These are phyloP conservation scores for Filobasidium uniguttulatum DNA, from an alignment of 1,284 basidiomycete genomes.

Conservation along the genomic window DNA sequence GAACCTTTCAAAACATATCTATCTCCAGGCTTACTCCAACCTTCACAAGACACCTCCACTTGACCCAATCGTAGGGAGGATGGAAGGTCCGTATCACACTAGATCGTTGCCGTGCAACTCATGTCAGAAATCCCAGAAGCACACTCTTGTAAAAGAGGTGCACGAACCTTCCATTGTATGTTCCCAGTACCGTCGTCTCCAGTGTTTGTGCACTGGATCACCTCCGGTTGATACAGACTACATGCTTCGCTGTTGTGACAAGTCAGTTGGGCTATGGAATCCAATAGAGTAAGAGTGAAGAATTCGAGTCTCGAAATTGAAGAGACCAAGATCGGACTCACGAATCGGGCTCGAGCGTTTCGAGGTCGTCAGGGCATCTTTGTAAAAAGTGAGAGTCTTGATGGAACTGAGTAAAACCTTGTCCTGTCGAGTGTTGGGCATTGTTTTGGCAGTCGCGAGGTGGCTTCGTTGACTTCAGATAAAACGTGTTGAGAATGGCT, in stretches of 20 bases:
- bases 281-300: background rate
- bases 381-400: slow-evolving; percentile 64
- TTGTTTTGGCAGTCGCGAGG: no score
- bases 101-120: background rate
- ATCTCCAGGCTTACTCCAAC: slow-evolving; percentile 67
- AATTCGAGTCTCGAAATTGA: no score
- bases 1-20: slow-evolving; percentile 67
- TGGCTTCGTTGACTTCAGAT: no score
- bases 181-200: slow-evolving; percentile 56
- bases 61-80: slow-evolving; percentile 62
- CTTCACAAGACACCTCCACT: slow-evolving; percentile 76
- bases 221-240: slow-evolving; percentile 59
- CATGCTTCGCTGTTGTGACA: slow-evolving; percentile 74
- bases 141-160: background rate
- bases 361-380: slow-evolving; percentile 49
- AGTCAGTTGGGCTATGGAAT: slow-evolving; percentile 49
- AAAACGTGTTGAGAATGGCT: no score
- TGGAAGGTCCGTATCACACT: slow-evolving; percentile 84
- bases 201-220: slow-evolving; percentile 66
- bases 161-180: slow-evolving; percentile 71
- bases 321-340: slow-evolving; percentile 15
- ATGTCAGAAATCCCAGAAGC: background rate
- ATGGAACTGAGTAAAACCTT: slow-evolving; percentile 52
- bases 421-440: slow-evolving; percentile 4
- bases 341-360: slow-evolving; percentile 54